Conservation (phyloP, 176 grass and related monocot species). For the Tillandsia leiboldiana region DNA sequence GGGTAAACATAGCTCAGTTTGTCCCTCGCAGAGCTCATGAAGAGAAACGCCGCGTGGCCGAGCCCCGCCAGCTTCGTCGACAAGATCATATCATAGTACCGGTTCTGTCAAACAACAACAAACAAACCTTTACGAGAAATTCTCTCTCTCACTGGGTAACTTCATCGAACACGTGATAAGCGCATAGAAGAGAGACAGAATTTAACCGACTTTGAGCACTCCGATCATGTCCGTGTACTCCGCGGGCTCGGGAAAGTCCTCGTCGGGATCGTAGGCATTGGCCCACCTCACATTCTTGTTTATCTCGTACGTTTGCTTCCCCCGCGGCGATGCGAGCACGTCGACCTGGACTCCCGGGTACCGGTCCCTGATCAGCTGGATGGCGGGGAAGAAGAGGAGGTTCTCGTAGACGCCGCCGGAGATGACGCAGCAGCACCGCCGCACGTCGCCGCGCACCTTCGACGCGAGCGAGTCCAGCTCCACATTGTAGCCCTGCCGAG, state of each 20-base stretch:
- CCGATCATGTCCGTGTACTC: conserved; percentile 86
- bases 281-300: conserved; percentile 89
- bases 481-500: conserved; percentile 41
- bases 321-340: conserved; percentile 50
- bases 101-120: conserved; percentile 33
- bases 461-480: conserved; percentile 73
- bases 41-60: conserved; percentile 80
- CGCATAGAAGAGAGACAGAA: not conserved
- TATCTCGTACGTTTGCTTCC: conserved; percentile 88
- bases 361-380: conserved; percentile 75
- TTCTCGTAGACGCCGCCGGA: conserved; percentile 90
- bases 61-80: conserved; percentile 67
- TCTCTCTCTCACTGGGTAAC: no score
- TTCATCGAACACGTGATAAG: not conserved
- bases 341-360: conserved; percentile 86
- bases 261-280: conserved; percentile 61
- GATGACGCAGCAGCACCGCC: conserved; percentile 79
- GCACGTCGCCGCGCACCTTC: conserved; percentile 82
- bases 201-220: conserved; percentile 50
- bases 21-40: conserved; percentile 77
- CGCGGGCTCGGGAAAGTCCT: conserved; percentile 55
- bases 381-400: conserved; percentile 82
- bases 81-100: conserved; percentile 75
- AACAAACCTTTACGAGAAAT: not conserved
- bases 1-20: conserved; percentile 85